Evolutionary conservation across 768 basidiomycete genomes (phyloP), one percentile per base, ranked within the genome.

Genomic region (Boletus tomentosulus): DNA sequence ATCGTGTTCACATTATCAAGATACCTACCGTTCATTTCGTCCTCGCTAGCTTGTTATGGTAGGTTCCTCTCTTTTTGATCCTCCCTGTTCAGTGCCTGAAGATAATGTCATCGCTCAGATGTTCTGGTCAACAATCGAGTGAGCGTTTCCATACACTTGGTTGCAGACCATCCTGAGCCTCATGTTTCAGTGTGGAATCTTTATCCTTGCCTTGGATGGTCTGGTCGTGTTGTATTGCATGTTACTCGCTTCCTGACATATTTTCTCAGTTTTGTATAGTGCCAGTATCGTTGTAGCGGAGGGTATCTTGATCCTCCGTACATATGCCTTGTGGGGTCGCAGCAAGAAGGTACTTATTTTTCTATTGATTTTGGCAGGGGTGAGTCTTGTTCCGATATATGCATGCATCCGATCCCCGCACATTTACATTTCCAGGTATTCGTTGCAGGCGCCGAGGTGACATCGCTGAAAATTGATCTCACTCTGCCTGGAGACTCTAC

Each of bases 1-100:
- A 34, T 60, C 24, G 50, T 69, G 16, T 67, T 67, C 46, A 62
- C 67, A 6, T 6, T 67, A 9, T 50, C 67, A 43, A 66, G 66
- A 57, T 69, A 69, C 50, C 49, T 69, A 34, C 49, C 67, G 27
- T 62, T 67, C 31, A 3, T 67, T 47, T 37, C 60, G 11, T 51
- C 58, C 15, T 50, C 53, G 0, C 34, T 63, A n/a, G 52, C 58
- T 11, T 60, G 60, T 30, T 66, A 61, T 46, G 47, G 66, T 63
- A 6, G 2, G 57, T 55, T 22, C 47, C 38, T 2, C 10, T 9
- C 37, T 53, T 13, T 46, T 53, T 11, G n/a, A 25, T 35, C 6
- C 25, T 39, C 3, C 12, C 1, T 42, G 7, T 30, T 8, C 1
- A 1, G 15, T n/a, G 6, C 35, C 46, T 58, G 30, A 63, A n/a